Evolutionary conservation across 805 yeast species (phyloP).

Genomic region (Kuraishia ogatae): DNA sequence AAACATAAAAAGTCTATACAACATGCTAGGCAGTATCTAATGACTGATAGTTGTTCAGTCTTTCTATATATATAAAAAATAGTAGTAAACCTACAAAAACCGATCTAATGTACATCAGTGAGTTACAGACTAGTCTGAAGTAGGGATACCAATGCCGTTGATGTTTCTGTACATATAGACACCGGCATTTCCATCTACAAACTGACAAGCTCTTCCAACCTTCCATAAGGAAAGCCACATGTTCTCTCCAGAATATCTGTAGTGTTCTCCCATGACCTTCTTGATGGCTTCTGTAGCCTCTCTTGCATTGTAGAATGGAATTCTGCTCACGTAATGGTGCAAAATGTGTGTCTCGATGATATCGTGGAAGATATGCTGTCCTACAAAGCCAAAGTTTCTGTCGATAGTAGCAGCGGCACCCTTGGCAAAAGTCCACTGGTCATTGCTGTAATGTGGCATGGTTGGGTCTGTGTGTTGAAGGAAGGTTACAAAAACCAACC

Average conservation of each 20-base stretch:
- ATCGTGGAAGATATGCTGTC: constrained; percentile 75
- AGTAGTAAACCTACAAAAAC: background rate
- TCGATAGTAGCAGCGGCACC: constrained; percentile 90
- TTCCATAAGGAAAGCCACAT: constrained; percentile 66
- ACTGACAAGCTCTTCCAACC: constrained; percentile 57
- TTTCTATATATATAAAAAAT: no score
- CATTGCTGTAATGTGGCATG: constrained; percentile 71
- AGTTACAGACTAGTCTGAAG: background rate
- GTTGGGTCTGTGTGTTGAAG: constrained; percentile 76
- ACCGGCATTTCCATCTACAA: constrained; percentile 65
- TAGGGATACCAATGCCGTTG: constrained; percentile 45
- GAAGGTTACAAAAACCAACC: constrained; percentile 82
- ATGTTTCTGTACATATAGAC: constrained; percentile 68
- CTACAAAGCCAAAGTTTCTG: constrained; percentile 75
- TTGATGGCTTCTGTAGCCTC: constrained; percentile 70
- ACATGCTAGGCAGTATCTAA: background rate
- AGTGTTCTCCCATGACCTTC: constrained; percentile 80
- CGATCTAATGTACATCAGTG: background rate
- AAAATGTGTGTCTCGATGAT: constrained; percentile 86
- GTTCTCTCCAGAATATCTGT: constrained; percentile 56
- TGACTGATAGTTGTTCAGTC: background rate
- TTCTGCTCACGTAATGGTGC: constrained; percentile 77
- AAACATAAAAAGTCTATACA: background rate
- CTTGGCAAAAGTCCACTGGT: constrained; percentile 77
- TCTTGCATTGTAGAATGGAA: constrained; percentile 85